These are phyloP conservation scores for Psilocybe tampanensis DNA, from an alignment of 768 basidiomycete genomes.

Conservation along the genomic window DNA sequence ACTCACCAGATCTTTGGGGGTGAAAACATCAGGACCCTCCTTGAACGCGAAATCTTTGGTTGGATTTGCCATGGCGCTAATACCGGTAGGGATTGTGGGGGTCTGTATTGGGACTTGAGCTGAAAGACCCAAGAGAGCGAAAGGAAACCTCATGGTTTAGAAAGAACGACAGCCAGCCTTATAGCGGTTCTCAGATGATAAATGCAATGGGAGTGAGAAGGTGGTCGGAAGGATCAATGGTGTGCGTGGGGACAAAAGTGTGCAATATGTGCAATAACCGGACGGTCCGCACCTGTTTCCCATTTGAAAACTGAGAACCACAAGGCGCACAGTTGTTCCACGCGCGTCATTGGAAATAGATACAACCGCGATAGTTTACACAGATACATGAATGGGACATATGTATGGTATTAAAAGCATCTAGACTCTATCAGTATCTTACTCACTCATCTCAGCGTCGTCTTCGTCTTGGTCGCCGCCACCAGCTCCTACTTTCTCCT, in stretches of 20 bases:
- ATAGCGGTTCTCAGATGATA: background rate
- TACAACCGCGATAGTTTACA: conserved; percentile 18
- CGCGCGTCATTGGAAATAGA: background rate
- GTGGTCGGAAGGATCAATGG: background rate
- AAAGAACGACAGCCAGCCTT: background rate
- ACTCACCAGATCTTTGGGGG: conserved; percentile 65
- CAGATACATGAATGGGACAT: conserved; percentile 9
- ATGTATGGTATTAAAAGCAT: conserved; percentile 13
- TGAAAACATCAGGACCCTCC: conserved; percentile 59
- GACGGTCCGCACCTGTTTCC: background rate
- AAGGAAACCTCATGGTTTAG: conserved; percentile 52
- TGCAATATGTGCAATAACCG: background rate
- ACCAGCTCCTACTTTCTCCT: conserved; percentile 37
- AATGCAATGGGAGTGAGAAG: background rate
- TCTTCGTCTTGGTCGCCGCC: conserved; percentile 39
- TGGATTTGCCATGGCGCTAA: conserved; percentile 24
- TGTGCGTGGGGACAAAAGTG: conserved; percentile 1
- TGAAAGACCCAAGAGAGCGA: conserved; percentile 56
- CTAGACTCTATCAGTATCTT: too few species aligned
- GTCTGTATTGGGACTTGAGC: conserved; percentile 52
- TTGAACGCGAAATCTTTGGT: conserved; percentile 57
- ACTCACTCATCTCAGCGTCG: conserved; percentile 54
- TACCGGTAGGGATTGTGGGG: conserved; percentile 21
- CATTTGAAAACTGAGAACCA: conserved; percentile 4
- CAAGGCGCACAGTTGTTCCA: conserved; percentile 1